Evolutionary conservation across 106 monocot species (phyloP).

Genomic region (Alisma plantagoaquatica): DNA sequence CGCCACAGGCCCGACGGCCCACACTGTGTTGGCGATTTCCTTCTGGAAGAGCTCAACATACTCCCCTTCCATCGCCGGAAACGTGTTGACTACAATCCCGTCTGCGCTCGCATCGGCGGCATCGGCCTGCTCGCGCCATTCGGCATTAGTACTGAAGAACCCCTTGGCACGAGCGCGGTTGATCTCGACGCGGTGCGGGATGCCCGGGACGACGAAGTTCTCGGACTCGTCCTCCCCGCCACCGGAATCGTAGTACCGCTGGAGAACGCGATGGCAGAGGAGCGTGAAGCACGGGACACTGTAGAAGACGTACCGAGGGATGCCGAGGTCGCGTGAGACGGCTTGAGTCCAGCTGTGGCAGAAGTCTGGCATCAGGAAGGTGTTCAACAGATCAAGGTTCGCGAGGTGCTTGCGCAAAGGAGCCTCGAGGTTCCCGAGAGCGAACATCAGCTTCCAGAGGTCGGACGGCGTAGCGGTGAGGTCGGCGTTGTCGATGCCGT

Average conservation of each 20-base stretch:
- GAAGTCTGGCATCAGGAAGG: slow-evolving; percentile 39
- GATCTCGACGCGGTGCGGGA: slow-evolving; percentile 33
- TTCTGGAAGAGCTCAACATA: too few species aligned
- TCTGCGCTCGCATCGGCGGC: too few species aligned
- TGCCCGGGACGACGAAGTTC: slow-evolving; percentile 21
- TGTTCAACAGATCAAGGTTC: slow-evolving; percentile 1
- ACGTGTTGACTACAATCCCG: too few species aligned
- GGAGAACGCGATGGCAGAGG: background rate
- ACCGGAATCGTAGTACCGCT: background rate
- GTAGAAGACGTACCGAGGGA: slow-evolving; percentile 34
- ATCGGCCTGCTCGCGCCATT: too few species aligned
- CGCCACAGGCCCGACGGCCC: too few species aligned
- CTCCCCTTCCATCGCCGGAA: too few species aligned
- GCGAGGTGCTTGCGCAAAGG: slow-evolving; percentile 19
- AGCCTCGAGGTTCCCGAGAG: slow-evolving; percentile 13
- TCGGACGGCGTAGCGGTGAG: background rate
- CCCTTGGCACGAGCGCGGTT: too few species aligned
- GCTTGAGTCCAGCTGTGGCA: slow-evolving; percentile 23
- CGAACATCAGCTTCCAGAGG: background rate
- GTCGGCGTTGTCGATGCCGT: slow-evolving; percentile 32
- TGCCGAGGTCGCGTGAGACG: slow-evolving; percentile 13
- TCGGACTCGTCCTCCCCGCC: slow-evolving; percentile 11
- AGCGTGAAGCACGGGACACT: slow-evolving; percentile 24
- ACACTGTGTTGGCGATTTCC: too few species aligned
- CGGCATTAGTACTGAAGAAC: too few species aligned